phyloP scores from a whole-genome alignment of 1,139 yeast genomes.

The Zygosaccharomyces pseudobailii region DNA sequence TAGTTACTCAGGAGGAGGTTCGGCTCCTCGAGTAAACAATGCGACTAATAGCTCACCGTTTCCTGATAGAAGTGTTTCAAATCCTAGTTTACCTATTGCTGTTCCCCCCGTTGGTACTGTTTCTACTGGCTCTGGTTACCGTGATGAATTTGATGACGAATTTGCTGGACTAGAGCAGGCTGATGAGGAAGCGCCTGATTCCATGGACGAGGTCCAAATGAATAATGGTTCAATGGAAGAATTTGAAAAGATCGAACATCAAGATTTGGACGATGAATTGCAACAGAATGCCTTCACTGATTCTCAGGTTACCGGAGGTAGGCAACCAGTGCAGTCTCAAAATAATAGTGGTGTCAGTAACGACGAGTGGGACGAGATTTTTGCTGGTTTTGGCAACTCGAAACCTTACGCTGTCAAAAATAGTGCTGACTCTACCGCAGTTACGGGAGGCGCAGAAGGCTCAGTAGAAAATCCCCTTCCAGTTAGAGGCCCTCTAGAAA shows the following conservation, averaged over 20 bases:
- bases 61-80: slow-evolving; percentile 2
- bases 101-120: slow-evolving; percentile 3
- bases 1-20: background rate
- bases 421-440: background rate
- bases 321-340: background rate
- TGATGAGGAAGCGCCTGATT: slow-evolving; percentile 43
- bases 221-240: slow-evolving; percentile 21
- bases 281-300: slow-evolving; percentile 40
- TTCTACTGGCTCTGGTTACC: slow-evolving; percentile 1
- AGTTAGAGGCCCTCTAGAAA: slow-evolving; percentile 10
- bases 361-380: slow-evolving; percentile 93
- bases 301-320: slow-evolving; percentile 7
- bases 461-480: slow-evolving; percentile 16
- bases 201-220: slow-evolving; percentile 36
- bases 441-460: slow-evolving; percentile 1
- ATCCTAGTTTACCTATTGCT: slow-evolving; percentile 3
- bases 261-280: slow-evolving; percentile 31
- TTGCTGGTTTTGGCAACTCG: slow-evolving; percentile 79
- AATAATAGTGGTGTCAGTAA: slow-evolving; percentile 33
- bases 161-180: slow-evolving; percentile 47
- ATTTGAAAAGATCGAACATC: slow-evolving; percentile 26
- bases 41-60: background rate
- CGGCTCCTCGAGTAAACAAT: background rate
- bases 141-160: slow-evolving; percentile 42
- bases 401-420: slow-evolving; percentile 10